phyloP scores from a whole-genome alignment of 176 grass and related monocot genomes.

The Oryza glaberrima region DNA sequence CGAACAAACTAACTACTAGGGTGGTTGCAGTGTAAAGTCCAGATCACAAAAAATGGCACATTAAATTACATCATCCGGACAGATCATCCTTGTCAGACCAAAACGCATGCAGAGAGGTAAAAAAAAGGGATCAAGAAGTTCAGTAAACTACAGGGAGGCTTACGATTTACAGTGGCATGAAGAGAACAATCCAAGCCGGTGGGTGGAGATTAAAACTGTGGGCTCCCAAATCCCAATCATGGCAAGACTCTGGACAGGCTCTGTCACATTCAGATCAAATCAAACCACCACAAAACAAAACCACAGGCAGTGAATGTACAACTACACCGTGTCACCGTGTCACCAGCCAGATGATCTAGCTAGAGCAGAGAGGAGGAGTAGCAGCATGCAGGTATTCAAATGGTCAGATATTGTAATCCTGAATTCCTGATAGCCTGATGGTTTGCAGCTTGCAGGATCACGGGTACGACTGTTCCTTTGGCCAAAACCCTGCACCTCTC shows the following conservation, averaged over 20 bases:
- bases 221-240: background rate
- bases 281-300: background rate
- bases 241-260: background rate
- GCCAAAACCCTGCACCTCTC: background rate
- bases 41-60: background rate
- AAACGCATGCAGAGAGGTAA: background rate
- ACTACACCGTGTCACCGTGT: background rate
- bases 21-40: background rate
- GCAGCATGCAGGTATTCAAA: background rate
- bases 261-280: conserved; percentile 31
- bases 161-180: background rate
- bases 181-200: background rate
- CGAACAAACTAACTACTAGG: background rate
- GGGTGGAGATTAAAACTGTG: background rate
- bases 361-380: background rate
- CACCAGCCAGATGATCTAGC: background rate
- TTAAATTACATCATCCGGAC: background rate
- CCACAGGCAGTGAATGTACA: background rate
- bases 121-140: background rate
- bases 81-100: background rate
- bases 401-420: conserved; percentile 1
- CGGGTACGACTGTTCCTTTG: conserved; percentile 21
- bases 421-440: background rate
- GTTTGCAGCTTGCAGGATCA: background rate
- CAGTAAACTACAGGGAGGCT: background rate